phyloP scores from a whole-genome alignment of 306 rosid species.

The Quercus berberidifolia region DNA sequence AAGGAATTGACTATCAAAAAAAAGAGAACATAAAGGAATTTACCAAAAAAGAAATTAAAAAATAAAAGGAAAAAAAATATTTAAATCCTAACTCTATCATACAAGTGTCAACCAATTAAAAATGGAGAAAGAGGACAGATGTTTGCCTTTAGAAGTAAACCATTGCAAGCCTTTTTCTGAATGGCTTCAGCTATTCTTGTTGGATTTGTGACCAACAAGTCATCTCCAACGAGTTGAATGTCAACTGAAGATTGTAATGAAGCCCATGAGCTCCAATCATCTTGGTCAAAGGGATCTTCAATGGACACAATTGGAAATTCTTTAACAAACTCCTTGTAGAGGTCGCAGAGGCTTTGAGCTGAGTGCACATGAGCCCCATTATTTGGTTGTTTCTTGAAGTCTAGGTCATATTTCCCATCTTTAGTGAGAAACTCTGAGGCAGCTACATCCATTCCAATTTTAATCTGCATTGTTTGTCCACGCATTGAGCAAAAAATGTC shows the following conservation, averaged over 20 bases:
- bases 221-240: slow-evolving; percentile 95
- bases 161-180: slow-evolving; percentile 92
- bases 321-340: slow-evolving; percentile 71
- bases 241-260: slow-evolving; percentile 83
- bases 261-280: slow-evolving; percentile 97
- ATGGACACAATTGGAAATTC: slow-evolving; percentile 96
- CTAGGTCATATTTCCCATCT: slow-evolving; percentile 76
- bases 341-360: slow-evolving; percentile 69
- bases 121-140: not conserved
- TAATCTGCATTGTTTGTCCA: slow-evolving; percentile 61
- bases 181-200: slow-evolving; percentile 85
- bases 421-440: slow-evolving; percentile 91
- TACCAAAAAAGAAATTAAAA: not conserved
- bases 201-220: slow-evolving; percentile 93
- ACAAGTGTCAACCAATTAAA: not conserved
- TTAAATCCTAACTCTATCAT: not conserved
- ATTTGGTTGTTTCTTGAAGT: slow-evolving; percentile 93
- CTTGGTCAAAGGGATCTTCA: slow-evolving; percentile 99
- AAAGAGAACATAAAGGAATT: not conserved
- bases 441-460: slow-evolving; percentile 99
- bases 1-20: not conserved
- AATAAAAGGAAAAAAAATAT: not conserved
- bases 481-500: slow-evolving; percentile 12
- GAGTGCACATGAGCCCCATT: slow-evolving; percentile 83
- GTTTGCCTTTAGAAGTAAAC: slow-evolving; percentile 83